Evolutionary conservation across 371 early-diverging fungal species (phyloP), one percentile per base, ranked within the genome.

Genomic region (Zychaea mexicana): DNA sequence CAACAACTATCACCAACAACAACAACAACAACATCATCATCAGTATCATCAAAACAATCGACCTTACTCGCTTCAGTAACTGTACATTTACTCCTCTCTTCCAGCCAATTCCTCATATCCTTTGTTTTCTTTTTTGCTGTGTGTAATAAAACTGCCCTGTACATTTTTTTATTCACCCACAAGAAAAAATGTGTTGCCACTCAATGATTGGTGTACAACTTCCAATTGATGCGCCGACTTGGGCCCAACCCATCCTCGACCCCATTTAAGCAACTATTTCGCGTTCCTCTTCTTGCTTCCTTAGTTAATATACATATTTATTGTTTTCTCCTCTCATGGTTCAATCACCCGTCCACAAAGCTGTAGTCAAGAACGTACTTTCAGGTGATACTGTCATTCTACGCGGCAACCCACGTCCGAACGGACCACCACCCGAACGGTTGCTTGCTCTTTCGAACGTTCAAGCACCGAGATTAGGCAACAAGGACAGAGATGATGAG

Each of bases 311-410:
- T 17, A 26, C 45, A 38, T 27, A 5, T 57, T 57, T 57, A 21
- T 57, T 5, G 36, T 28, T 39, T 12, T 57, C 15, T 47, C 1
- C 17, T 13, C 30, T 21, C 42, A 62, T 63, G 63, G 68, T 57
- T 31, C 65, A 68, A 39, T 65, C 71, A 15, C 54, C 53, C 22
- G 65, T 65, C 47, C 76, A 82, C 33, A 84, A 83, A 70, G 92
- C 89, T 57, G 68, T 83, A 1, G 93, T 93, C 52, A 97, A 97
- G 72, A 88, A 81, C 46, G 94, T 95, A 27, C 81, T 97, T 55
- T 95, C 96, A 7, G 96, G 95, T 45, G 96, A 97, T 81, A 92
- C 94, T 56, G 86, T 98, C 42, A 88, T 96, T 65, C 83, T 98
- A 33, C 83, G 94, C 54, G 94, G 94, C 19, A 84, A 85, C 27